Base-by-base conservation (phyloP, 495 filamentous ascomycete species). In the Astrothelium macrocarpum region DNA sequence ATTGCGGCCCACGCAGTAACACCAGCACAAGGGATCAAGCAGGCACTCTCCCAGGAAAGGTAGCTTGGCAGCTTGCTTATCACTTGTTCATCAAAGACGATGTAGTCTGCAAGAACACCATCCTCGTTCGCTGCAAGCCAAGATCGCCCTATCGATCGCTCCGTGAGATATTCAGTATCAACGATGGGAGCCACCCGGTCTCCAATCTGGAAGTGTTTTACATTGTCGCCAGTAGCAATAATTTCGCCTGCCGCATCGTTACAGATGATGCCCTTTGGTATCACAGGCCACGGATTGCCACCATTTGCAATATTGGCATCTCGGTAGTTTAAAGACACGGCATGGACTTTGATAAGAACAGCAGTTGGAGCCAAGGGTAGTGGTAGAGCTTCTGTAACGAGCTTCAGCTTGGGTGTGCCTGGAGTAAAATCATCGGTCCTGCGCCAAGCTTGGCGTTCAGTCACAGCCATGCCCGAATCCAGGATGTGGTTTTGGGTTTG, bases 291-390 rank as follows among this genome's bases (percentile, higher is more conserved):
- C 1, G 77, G 77, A 56, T 76, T 76, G 0, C 68, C 64, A 1
- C 73, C 76, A 34, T 76, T 75, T 0, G 70, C 63, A 53, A 78
- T 78, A 62, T 75, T 75, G 11, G 72, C 74, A 53, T 78, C 78
- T 18, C 75, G 70, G 61, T 78, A 79, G 71, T 81, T 82, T 14
- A 81, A 72, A 12, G 75, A 68, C 0, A 79, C 67, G 59, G 77
- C 72, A 39, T 75, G 73, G 14, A 80, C 72, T 62, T 73, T 72
- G 67, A 81, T 68, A 34, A 81, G 65, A 28, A 78, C 67, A 9
- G 70, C 45, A 9, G 67, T 73, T n/a, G 74, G 72, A 2, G 45
- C 58, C 14, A 75, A 65, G 26, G 72, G 64, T 0, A 32, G 67
- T 1, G 61, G 64, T 10, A 66, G 61, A 18, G 45, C 32, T 63